Percentiles rank a stretch among this genome's conserved stretches.
phyloP scores from a whole-genome alignment of 345 rosid species.

The Adansonia digitata region DNA sequence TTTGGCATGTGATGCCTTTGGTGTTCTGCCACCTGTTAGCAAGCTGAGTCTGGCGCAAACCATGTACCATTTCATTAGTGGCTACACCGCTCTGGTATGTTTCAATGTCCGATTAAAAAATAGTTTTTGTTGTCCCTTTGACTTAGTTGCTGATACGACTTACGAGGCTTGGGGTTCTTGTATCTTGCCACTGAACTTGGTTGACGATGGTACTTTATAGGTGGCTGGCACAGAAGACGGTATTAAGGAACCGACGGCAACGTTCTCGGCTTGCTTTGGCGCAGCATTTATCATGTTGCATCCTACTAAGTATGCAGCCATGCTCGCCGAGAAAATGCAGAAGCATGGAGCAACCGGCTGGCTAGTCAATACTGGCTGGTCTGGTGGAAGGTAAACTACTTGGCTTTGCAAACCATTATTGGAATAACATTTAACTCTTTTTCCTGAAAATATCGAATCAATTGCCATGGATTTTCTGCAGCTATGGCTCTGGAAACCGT shows the following conservation, averaged over 20 bases:
- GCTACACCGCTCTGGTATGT: constrained; percentile 90
- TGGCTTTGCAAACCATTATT: no score
- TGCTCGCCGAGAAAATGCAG: constrained; percentile 96
- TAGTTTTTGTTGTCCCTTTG: neutral
- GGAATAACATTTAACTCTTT: neutral
- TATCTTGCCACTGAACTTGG: no score
- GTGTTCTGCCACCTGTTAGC: constrained; percentile 99
- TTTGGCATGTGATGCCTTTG: constrained; percentile 93
- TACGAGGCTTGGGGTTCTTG: no score
- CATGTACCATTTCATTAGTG: constrained; percentile 98
- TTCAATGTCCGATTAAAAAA: neutral
- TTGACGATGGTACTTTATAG: constrained; percentile 21
- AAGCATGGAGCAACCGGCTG: constrained; percentile 91
- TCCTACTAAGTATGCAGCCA: constrained; percentile 94
- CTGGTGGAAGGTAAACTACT: constrained; percentile 76
- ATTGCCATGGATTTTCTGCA: constrained; percentile 20
- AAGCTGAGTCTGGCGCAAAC: constrained; percentile 85
- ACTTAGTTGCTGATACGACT: no score
- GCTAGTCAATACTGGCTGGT: constrained; percentile 99
- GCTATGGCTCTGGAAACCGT: constrained; percentile 82
- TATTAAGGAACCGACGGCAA: constrained; percentile 84
- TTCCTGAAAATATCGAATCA: neutral
- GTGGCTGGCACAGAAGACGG: constrained; percentile 98
- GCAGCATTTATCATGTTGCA: constrained; percentile 97
- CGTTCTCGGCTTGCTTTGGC: constrained; percentile 97